phyloP scores from a whole-genome alignment of 2,329 filamentous ascomycete genomes.

The Cadophora malorum region DNA sequence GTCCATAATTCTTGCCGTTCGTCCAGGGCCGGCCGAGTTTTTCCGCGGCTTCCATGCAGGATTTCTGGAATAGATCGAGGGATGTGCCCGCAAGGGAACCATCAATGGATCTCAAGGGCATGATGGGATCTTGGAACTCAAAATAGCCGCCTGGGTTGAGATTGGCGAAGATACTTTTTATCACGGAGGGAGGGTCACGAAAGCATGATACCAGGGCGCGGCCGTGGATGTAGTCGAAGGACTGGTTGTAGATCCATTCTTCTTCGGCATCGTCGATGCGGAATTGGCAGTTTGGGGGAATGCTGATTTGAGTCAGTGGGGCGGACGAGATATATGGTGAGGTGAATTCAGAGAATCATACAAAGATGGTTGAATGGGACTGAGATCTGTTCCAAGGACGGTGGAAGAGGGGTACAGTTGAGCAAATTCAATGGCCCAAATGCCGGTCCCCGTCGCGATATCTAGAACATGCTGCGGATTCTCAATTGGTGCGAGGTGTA shows the following conservation, averaged over 20 bases:
- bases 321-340: background rate
- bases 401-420: conserved; percentile 23
- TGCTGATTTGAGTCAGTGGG: background rate
- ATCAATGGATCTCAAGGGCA: conserved; percentile 16
- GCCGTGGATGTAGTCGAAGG: conserved; percentile 27
- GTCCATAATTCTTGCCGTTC: too few relatives aligned
- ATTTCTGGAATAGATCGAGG: background rate
- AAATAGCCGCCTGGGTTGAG: conserved; percentile 26
- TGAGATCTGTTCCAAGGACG: conserved; percentile 26
- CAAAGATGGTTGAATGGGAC: background rate
- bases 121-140: conserved; percentile 23
- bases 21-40: too few relatives aligned
- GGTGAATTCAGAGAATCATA: background rate
- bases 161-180: conserved; percentile 13
- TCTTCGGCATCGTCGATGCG: conserved; percentile 27
- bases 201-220: conserved; percentile 25
- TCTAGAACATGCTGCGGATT: conserved; percentile 24
- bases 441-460: conserved; percentile 29
- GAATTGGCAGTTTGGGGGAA: conserved; percentile 27
- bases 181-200: conserved; percentile 13
- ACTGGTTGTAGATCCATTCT: conserved; percentile 22
- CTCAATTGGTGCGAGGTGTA: conserved; percentile 24
- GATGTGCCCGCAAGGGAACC: background rate
- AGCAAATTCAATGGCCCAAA: conserved; percentile 32
- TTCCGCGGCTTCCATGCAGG: too few relatives aligned